Evolutionary conservation across 2,329 filamentous ascomycete species (phyloP).

Genomic region (Ilyonectria sp.): DNA sequence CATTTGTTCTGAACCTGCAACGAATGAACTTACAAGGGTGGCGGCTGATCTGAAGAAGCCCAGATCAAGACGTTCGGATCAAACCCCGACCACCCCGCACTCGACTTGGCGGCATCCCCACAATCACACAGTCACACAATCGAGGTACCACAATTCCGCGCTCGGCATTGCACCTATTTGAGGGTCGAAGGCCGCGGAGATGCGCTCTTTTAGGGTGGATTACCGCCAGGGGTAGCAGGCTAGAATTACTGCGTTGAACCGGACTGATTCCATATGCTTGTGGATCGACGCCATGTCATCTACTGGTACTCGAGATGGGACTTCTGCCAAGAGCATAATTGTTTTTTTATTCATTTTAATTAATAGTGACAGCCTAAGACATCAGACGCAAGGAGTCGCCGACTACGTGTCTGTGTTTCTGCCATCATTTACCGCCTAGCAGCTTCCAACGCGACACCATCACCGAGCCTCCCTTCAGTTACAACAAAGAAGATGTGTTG

Average conservation of each 20-base stretch:
- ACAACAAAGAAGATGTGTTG: no score
- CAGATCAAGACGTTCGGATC: background rate
- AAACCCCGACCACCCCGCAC: slow-evolving; percentile 5
- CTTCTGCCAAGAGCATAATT: background rate
- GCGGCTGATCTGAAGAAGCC: background rate
- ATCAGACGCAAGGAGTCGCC: no score
- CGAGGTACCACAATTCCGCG: slow-evolving; percentile 1
- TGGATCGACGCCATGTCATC: background rate
- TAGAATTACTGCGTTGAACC: slow-evolving; percentile 1
- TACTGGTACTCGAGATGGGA: background rate
- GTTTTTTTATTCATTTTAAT: no score
- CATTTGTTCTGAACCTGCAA: background rate
- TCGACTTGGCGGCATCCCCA: background rate
- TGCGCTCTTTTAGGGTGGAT: slow-evolving; percentile 1
- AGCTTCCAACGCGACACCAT: no score
- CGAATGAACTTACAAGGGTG: background rate
- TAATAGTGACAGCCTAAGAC: no score
- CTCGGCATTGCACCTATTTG: slow-evolving; percentile 21
- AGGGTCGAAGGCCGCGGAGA: slow-evolving; percentile 17
- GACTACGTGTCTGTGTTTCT: no score
- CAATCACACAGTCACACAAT: background rate
- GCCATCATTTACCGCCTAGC: no score
- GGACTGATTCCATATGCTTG: background rate
- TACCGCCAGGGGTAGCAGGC: background rate
- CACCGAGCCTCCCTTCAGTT: no score